Percentiles rank a stretch among this genome's conserved stretches.
Evolutionary conservation across 169 alveolate genomes (phyloP).

Genomic region (Plasmodium relictum): DNA sequence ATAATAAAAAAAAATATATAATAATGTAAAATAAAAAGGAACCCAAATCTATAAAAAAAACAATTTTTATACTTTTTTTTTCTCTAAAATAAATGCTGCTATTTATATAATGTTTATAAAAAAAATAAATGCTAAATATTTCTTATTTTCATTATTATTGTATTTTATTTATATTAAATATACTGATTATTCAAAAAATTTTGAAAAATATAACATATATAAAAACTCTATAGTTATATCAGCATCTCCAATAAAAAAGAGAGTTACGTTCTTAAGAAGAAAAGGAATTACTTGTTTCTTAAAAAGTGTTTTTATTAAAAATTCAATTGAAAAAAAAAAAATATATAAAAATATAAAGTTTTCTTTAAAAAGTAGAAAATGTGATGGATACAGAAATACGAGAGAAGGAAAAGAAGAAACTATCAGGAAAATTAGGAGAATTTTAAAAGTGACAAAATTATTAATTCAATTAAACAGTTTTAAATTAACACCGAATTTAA

Average conservation of each 20-base stretch:
- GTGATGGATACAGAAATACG: constrained; percentile 71
- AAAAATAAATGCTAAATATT: constrained; percentile 6
- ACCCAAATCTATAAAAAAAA: constrained; percentile 8
- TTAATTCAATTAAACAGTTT: constrained; percentile 70
- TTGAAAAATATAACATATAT: background rate
- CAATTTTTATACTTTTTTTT: constrained; percentile 6
- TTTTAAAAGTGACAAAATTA: constrained; percentile 73
- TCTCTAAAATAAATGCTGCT: background rate
- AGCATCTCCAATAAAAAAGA: constrained; percentile 6
- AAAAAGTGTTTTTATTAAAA: background rate
- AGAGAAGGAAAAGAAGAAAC: constrained; percentile 76
- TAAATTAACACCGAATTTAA: constrained; percentile 69
- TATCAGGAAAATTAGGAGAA: constrained; percentile 62
- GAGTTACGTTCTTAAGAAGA: background rate
- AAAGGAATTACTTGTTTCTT: background rate
- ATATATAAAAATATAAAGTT: background rate
- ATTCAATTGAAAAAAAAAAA: background rate
- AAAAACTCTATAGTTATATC: background rate
- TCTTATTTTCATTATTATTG: constrained; percentile 29
- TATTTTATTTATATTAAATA: constrained; percentile 23
- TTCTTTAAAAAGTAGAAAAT: constrained; percentile 56
- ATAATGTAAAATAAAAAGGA: no score
- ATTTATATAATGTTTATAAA: constrained; percentile 35
- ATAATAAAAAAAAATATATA: no score
- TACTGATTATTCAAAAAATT: constrained; percentile 10